Evolutionary conservation across 345 rosid species (phyloP).

Genomic region (Hevea brasiliensis): DNA sequence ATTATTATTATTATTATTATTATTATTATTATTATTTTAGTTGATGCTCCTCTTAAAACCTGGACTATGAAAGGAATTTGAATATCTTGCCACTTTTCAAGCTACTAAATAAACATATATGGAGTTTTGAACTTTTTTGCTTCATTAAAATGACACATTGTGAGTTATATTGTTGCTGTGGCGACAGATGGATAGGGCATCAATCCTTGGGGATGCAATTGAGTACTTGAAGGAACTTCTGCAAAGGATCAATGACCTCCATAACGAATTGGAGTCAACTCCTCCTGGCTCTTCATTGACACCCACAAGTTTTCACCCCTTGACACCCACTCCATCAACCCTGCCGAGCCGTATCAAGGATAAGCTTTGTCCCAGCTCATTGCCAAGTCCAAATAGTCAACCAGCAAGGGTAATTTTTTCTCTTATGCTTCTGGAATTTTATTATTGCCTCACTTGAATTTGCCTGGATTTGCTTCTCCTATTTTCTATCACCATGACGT

Average conservation of each 20-base stretch:
- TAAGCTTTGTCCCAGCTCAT: slow-evolving; percentile 66
- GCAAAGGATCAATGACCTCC: slow-evolving; percentile 93
- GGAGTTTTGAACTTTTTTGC: background rate
- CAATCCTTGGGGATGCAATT: slow-evolving; percentile 95
- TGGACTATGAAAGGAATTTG: background rate
- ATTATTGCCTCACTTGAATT: background rate
- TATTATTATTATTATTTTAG: background rate
- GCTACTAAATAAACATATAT: background rate
- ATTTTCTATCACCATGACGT: background rate
- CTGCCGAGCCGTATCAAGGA: slow-evolving; percentile 82
- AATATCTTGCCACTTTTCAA: background rate
- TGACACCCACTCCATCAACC: slow-evolving; percentile 87
- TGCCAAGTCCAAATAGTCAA: slow-evolving; percentile 81
- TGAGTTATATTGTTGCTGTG: slow-evolving; percentile 9
- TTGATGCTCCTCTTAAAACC: background rate
- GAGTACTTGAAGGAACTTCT: slow-evolving; percentile 95
- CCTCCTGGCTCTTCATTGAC: slow-evolving; percentile 63
- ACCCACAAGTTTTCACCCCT: slow-evolving; percentile 68
- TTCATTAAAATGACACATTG: slow-evolving; percentile 2
- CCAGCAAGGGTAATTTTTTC: slow-evolving; percentile 66
- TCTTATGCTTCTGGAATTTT: background rate
- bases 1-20: no score
- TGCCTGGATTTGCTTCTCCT: background rate
- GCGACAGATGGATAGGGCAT: slow-evolving; percentile 96
- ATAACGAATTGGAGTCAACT: slow-evolving; percentile 79